Conservation (phyloP, 441 rosid genomes). For the Brassica balearica region DNA sequence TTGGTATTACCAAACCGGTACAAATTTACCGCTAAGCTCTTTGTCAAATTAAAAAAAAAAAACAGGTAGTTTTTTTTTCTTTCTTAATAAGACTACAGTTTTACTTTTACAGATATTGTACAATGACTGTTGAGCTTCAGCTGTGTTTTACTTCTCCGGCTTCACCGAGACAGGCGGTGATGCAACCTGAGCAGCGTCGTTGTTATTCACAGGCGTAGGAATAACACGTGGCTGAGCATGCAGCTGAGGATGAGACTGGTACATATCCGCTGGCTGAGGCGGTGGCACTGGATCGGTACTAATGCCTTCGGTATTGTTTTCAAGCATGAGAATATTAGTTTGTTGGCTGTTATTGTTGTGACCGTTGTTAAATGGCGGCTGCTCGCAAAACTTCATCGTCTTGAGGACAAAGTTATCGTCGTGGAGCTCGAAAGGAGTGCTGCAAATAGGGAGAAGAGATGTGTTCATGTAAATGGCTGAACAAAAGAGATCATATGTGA, state of each 20-base stretch:
- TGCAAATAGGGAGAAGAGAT: conserved; percentile 44
- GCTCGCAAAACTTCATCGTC: conserved; percentile 86
- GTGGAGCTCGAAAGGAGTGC: conserved; percentile 98
- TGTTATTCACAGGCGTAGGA: conserved; percentile 45
- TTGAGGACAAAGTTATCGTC: conserved; percentile 96
- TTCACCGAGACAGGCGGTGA: conserved; percentile 79
- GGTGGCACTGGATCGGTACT: conserved; percentile 54
- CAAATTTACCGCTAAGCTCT: conserved; percentile 24
- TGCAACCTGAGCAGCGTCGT: conserved; percentile 46
- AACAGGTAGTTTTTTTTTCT: conserved; percentile 35
- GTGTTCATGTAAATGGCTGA: conserved; percentile 8
- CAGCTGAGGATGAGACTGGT: conserved; percentile 36
- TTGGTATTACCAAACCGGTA: conserved; percentile 27
- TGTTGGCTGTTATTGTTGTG: conserved; percentile 43
- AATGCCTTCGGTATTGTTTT: conserved; percentile 61
- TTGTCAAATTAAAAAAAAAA: background rate
- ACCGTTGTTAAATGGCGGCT: conserved; percentile 48
- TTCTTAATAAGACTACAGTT: conserved; percentile 53
- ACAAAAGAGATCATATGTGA: background rate
- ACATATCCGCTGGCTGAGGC: conserved; percentile 33
- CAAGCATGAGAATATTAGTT: conserved; percentile 39
- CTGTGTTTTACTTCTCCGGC: conserved; percentile 64
- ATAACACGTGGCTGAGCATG: conserved; percentile 31
- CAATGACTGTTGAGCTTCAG: conserved; percentile 36
- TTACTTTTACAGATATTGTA: conserved; percentile 46